Conservation (phyloP, 495 filamentous ascomycete species). For the Pseudoneurospora amorphoporcata region DNA sequence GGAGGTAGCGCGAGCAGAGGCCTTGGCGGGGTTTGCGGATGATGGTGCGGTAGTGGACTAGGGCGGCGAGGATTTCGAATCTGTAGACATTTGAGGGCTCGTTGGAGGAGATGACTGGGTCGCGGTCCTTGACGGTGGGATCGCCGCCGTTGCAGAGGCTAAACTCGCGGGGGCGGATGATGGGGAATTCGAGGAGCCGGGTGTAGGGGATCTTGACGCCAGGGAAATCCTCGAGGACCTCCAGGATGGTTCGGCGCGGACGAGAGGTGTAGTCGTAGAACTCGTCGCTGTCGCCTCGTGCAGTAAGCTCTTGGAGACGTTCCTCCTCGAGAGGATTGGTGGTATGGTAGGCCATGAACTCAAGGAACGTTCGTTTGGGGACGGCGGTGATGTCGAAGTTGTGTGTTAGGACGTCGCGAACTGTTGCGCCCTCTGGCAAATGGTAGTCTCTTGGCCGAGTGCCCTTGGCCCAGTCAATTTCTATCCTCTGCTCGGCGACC, state of each 20-base stretch:
- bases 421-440: slow-evolving; percentile 29
- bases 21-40: slow-evolving; percentile 78
- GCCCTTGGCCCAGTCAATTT: background rate
- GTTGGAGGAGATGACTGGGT: background rate
- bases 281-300: slow-evolving; percentile 71
- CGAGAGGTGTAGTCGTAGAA: slow-evolving; percentile 93
- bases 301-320: slow-evolving; percentile 70
- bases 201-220: slow-evolving; percentile 72
- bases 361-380: slow-evolving; percentile 78
- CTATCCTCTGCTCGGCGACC: slow-evolving; percentile 45
- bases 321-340: slow-evolving; percentile 62
- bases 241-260: slow-evolving; percentile 80
- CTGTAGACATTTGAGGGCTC: slow-evolving; percentile 18
- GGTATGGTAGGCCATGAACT: slow-evolving; percentile 61
- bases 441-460: background rate
- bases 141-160: slow-evolving; percentile 71
- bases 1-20: slow-evolving; percentile 80
- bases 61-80: slow-evolving; percentile 75
- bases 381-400: slow-evolving; percentile 84
- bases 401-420: slow-evolving; percentile 66
- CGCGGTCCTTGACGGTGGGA: background rate
- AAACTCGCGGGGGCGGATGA: slow-evolving; percentile 72
- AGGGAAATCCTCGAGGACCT: slow-evolving; percentile 84
- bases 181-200: slow-evolving; percentile 58
- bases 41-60: slow-evolving; percentile 84